Percentiles rank a stretch among this genome's conserved stretches.
These are phyloP conservation scores for Clathrus columnatus DNA, from an alignment of 768 basidiomycete species.

Conservation along the genomic window DNA sequence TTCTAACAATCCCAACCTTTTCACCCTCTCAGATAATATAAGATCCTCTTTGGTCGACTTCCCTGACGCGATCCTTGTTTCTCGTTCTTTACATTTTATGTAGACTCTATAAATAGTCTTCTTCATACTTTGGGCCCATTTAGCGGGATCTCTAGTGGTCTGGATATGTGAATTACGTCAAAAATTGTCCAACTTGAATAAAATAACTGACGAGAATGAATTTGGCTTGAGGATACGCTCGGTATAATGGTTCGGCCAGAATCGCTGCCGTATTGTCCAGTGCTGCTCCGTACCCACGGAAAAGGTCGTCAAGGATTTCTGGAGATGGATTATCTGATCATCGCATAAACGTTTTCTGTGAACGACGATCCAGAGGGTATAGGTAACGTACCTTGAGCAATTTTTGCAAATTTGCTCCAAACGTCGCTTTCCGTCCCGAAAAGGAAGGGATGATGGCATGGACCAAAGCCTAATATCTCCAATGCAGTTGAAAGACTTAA, in stretches of 20 bases:
- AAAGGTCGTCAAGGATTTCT: background rate
- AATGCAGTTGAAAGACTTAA: background rate
- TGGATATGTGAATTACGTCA: background rate
- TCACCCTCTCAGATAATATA: background rate
- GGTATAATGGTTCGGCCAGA: background rate
- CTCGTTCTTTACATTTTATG: background rate
- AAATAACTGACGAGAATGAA: slow-evolving; percentile 6
- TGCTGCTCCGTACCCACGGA: background rate
- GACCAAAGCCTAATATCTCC: background rate
- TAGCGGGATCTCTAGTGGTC: background rate
- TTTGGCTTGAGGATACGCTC: slow-evolving; percentile 8
- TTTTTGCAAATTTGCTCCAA: background rate
- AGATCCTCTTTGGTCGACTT: background rate
- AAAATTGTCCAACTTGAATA: too few species aligned
- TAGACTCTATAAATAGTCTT: background rate
- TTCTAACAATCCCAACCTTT: background rate
- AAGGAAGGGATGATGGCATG: background rate
- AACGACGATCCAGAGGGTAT: too few species aligned
- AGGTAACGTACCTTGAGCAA: background rate
- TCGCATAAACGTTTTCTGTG: too few species aligned
- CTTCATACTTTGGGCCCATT: slow-evolving; percentile 5
- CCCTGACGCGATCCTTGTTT: background rate
- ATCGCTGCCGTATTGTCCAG: slow-evolving; percentile 1
- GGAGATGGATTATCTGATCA: background rate
- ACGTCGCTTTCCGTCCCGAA: background rate